Conservation (phyloP, 805 yeast genomes). For the Saccharomyces mikatae region DNA sequence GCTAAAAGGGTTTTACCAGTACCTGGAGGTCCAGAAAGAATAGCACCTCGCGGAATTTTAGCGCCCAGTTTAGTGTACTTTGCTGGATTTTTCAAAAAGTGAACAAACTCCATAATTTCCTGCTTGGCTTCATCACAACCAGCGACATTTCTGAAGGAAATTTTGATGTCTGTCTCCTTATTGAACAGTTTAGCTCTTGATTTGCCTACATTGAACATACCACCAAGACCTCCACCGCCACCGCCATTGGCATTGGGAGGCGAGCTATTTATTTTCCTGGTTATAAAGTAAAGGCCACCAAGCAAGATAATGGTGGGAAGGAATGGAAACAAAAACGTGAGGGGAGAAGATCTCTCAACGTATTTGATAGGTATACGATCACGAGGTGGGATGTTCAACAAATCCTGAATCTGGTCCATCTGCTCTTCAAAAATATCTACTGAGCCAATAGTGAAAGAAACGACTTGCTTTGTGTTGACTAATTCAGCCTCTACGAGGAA, state of each 20-base stretch:
- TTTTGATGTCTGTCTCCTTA: conserved; percentile 74
- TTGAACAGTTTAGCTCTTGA: conserved; percentile 74
- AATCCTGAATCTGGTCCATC: conserved; percentile 63
- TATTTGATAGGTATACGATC: conserved; percentile 75
- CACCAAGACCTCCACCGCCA: conserved; percentile 53
- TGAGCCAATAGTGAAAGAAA: conserved; percentile 80
- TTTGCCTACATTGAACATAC: conserved; percentile 70
- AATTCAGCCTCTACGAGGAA: conserved; percentile 64
- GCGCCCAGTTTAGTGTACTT: conserved; percentile 87
- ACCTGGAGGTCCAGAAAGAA: conserved; percentile 92
- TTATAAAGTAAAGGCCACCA: conserved; percentile 55
- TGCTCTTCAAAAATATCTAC: conserved; percentile 80
- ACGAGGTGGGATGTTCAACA: conserved; percentile 53
- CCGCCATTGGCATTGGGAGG: conserved; percentile 26
- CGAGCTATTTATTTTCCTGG: conserved; percentile 35
- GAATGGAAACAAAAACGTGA: conserved; percentile 59
- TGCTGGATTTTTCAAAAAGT: conserved; percentile 74
- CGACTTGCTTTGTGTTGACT: conserved; percentile 30
- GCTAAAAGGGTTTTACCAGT: conserved; percentile 92
- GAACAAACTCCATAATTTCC: conserved; percentile 92
- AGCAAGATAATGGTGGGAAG: conserved; percentile 74
- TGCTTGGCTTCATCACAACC: conserved; percentile 93
- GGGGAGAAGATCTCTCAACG: conserved; percentile 56
- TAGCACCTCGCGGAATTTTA: conserved; percentile 91
- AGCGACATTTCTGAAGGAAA: conserved; percentile 82